Evolutionary conservation across 805 yeast genomes (phyloP), one percentile per base, ranked within the genome.

Genomic region (Lachancea cidri): DNA sequence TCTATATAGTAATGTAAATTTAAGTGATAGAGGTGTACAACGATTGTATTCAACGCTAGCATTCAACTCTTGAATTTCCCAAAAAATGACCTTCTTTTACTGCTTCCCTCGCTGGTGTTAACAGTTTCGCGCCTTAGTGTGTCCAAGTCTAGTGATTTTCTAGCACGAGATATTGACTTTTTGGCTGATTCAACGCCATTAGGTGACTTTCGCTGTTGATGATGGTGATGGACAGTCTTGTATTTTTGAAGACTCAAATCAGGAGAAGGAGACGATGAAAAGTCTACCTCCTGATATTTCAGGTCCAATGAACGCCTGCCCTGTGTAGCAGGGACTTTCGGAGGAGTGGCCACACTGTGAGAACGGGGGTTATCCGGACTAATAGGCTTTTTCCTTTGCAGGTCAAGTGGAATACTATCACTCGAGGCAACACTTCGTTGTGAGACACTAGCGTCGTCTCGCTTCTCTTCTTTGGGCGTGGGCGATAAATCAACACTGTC

Each of bases 141-240:
- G 33, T 59, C 64, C 34, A 58, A 36, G 34, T 59, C 64, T 9
- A 59, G 42, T 2, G 64, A 59, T 32, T 55, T 57, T n/a, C 63
- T 52, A 1, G 55, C 57, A 33, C 46, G 52, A 6, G 55, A 46
- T 35, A 55, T 47, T 1, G 59, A 50, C 30, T 48, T 54, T 27
- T 46, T 52, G n/a, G 33, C 36, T 11, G 33, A 15, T 18, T 47
- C 53, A 5, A 36, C 30, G 35, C 41, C 33, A 36, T 31, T 34
- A 29, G 32, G 32, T 9, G 35, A 15, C 15, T 34, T 39, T 13
- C 43, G 34, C 35, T 36, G 29, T 8, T 6, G 6, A 32, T 32
- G 35, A 17, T 39, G 43, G 15, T 35, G 37, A 4, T 22, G 17
- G 2, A 11, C 24, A 4, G 39, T 39, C 32, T 35, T 39, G 11